Base-by-base conservation (phyloP, 805 yeast species). In the Sugiyamaella boreocaroliniensis region DNA sequence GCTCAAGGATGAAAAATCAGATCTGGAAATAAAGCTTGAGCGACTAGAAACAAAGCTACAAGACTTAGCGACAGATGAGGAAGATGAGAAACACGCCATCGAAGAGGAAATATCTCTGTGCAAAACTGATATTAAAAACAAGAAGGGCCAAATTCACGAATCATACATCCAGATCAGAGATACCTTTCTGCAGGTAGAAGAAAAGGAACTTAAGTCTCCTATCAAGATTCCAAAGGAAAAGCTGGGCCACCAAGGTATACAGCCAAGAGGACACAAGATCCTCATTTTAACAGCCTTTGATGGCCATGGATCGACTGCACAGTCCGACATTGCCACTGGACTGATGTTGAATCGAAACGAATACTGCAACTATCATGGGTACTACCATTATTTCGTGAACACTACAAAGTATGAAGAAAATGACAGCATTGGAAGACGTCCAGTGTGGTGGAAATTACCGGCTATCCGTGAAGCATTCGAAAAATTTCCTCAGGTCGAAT, bases 391-490 rank as follows among this genome's bases (percentile, higher is more conserved):
- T 41, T 66, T 59, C 45, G 52, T 60, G 41, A 64, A 68, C 53
- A 49, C 62, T 18, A 51, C 64, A 9, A 52, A 58, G 16, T 61
- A 53, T 47, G 20, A 16, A 12, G 45, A 18, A 6, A 44, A 43
- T 7, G 61, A 55, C 11, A 34, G 49, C 2, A 43, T 45, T 7
- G 29, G 48, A 6, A 42, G 47, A 11, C 55, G 50, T 37, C 52
- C 59, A 16, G 64, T 56, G 34, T 68, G 72, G 71, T 57, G 54
- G 45, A 68, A 68, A 45, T 51, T 69, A 19, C 64, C 66, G 12
- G 68, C 71, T 16, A 61, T 68, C 20, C 55, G 56, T 44, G 64
- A 68, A 10, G 60, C 66, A 2, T 65, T 65, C 32, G 58, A 58
- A 12, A 45, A 42, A 16, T 50, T 64, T 47, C 69, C 71, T 1